phyloP scores from a whole-genome alignment of 345 rosid genomes.

The Rhizophora apiculata region DNA sequence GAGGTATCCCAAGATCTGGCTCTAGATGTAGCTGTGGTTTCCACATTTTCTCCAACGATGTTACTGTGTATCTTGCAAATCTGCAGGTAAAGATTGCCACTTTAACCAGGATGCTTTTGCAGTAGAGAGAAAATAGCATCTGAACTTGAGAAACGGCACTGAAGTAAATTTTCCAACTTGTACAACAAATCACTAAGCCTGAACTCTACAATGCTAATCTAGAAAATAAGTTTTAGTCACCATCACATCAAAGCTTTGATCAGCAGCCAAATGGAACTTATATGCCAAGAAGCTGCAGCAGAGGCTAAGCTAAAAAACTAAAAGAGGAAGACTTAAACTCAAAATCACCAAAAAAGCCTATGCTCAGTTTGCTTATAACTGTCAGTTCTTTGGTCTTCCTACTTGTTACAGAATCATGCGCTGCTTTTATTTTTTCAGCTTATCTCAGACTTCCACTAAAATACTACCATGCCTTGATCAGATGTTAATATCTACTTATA shows the following conservation, averaged over 20 bases:
- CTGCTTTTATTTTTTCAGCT: not conserved
- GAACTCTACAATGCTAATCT: not conserved
- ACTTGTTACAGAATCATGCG: not conserved
- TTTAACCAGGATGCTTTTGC: conserved; percentile 7
- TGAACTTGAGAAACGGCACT: not conserved
- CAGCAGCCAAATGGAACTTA: not conserved
- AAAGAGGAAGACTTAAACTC: too few species aligned
- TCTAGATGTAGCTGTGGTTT: conserved; percentile 89
- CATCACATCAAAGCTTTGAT: not conserved
- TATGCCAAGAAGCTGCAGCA: not conserved
- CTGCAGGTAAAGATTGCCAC: conserved; percentile 39
- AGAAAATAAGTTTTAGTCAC: not conserved
- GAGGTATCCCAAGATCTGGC: conserved; percentile 98
- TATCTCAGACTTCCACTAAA: not conserved
- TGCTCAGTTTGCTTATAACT: not conserved
- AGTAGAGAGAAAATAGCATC: conserved; percentile 5
- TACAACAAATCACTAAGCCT: not conserved
- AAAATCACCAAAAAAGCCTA: too few species aligned
- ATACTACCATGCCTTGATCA: not conserved
- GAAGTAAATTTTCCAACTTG: not conserved
- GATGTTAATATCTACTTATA: too few species aligned
- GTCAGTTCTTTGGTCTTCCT: not conserved
- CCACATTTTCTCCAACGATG: conserved; percentile 83
- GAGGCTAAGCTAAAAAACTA: not conserved
- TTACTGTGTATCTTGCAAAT: conserved; percentile 75